A percentile compares a stretch with the other conserved stretches of the same genome.
phyloP scores from a whole-genome alignment of 1,139 yeast genomes.

The Saccharomycopsis crataegensis region DNA sequence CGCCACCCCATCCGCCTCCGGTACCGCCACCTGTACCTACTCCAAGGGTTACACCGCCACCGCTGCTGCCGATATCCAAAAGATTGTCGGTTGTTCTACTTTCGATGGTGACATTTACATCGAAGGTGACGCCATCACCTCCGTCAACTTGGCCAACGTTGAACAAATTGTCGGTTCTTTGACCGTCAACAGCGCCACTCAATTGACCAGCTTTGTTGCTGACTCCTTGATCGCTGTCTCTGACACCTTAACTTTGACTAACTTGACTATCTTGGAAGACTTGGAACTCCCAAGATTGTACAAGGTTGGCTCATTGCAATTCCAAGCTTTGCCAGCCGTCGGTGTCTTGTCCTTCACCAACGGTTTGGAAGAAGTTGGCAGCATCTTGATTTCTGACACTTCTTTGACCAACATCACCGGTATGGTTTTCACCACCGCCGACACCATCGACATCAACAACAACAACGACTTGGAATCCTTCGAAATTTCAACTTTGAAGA shows the following conservation, averaged over 20 bases:
- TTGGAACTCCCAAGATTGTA: constrained; percentile 73
- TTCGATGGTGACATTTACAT: constrained; percentile 74
- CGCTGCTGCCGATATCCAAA: constrained; percentile 70
- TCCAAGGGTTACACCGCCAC: constrained; percentile 78
- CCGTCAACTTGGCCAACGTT: constrained; percentile 52
- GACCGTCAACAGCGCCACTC: constrained; percentile 55
- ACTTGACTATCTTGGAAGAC: constrained; percentile 59
- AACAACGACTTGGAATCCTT: constrained; percentile 61
- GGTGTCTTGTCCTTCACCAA: constrained; percentile 57
- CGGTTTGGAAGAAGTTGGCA: constrained; percentile 69
- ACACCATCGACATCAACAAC: constrained; percentile 83
- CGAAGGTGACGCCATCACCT: constrained; percentile 48
- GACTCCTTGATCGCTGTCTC: constrained; percentile 70
- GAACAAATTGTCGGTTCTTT: constrained; percentile 73
- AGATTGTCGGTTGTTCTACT: constrained; percentile 66
- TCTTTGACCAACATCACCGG: constrained; percentile 73
- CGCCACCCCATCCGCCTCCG: constrained; percentile 36
- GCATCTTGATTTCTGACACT: constrained; percentile 79
- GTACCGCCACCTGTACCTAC: constrained; percentile 62
- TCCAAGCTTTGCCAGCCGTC: constrained; percentile 83
- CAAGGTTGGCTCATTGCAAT: constrained; percentile 71
- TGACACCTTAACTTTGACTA: constrained; percentile 55
- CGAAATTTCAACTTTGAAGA: constrained; percentile 56
- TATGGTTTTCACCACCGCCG: constrained; percentile 65
- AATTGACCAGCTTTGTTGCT: constrained; percentile 60